Conservation (phyloP, 1,284 basidiomycete genomes). For the Ganoderma meredithae region DNA sequence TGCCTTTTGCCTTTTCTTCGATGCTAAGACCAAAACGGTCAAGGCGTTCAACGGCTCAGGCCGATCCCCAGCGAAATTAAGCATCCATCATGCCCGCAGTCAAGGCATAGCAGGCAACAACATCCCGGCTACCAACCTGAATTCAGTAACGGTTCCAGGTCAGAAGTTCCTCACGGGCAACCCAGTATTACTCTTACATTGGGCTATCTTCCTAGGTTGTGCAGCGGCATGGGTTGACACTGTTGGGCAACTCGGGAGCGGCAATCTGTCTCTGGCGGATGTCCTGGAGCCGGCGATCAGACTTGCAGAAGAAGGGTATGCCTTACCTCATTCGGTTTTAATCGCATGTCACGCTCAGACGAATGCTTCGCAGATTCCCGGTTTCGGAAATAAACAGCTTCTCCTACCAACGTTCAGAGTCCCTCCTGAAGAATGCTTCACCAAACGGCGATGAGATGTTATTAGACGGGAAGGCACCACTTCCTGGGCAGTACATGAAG, state of each 20-base stretch:
- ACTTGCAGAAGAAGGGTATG: constrained; percentile 84
- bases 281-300: constrained; percentile 88
- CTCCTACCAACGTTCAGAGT: constrained; percentile 81
- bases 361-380: constrained; percentile 59
- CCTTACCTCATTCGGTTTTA: constrained; percentile 11
- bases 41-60: constrained; percentile 91
- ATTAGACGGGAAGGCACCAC: constrained; percentile 80
- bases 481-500: constrained; percentile 79
- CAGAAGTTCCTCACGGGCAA: constrained; percentile 8
- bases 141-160: constrained; percentile 93
- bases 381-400: constrained; percentile 80
- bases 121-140: constrained; percentile 81
- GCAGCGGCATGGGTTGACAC: constrained; percentile 95
- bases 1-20: constrained; percentile 92
- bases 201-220: constrained; percentile 60
- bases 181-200: not conserved
- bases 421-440: constrained; percentile 82
- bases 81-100: constrained; percentile 74
- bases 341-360: not conserved
- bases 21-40: constrained; percentile 81
- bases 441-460: constrained; percentile 88
- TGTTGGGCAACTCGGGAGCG: constrained; percentile 83
- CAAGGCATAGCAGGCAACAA: constrained; percentile 73
- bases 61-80: constrained; percentile 81
- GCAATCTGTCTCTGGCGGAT: constrained; percentile 81